Percentiles rank a stretch among this genome's conserved stretches.
Conservation (phyloP, 139 green algal species). For the Volvox africanus region DNA sequence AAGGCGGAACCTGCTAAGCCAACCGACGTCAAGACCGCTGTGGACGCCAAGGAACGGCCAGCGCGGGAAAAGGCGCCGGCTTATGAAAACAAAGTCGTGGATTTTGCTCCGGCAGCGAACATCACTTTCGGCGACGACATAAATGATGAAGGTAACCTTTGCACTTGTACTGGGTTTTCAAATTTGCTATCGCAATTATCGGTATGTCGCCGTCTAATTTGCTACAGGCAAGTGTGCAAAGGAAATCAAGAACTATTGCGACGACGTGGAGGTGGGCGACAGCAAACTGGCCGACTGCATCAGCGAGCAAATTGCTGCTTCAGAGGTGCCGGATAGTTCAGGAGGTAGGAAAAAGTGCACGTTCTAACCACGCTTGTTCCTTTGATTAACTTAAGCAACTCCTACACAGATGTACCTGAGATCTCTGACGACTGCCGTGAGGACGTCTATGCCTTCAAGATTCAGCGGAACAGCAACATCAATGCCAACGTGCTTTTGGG, state of each 20-base stretch:
- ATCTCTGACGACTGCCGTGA: slow-evolving; percentile 69
- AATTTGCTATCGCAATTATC: too few relatives aligned
- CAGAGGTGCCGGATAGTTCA: slow-evolving; percentile 38
- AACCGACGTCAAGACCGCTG: not conserved
- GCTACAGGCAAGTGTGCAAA: slow-evolving; percentile 72
- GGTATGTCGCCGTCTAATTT: not conserved
- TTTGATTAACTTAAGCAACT: not conserved
- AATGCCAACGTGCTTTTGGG: slow-evolving; percentile 80
- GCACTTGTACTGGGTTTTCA: too few relatives aligned
- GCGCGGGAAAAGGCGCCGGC: not conserved
- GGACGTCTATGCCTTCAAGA: slow-evolving; percentile 82
- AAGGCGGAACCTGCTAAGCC: not conserved
- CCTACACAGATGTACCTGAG: not conserved
- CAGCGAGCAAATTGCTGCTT: slow-evolving; percentile 67
- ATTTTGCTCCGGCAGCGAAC: slow-evolving; percentile 55
- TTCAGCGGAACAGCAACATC: slow-evolving; percentile 80
- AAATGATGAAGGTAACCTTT: slow-evolving; percentile 52
- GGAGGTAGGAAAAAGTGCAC: slow-evolving; percentile 5
- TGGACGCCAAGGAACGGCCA: not conserved
- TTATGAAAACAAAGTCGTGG: slow-evolving; percentile 37
- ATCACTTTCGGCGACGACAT: slow-evolving; percentile 63
- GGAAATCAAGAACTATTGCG: slow-evolving; percentile 78
- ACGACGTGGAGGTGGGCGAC: slow-evolving; percentile 67
- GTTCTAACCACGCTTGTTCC: not conserved
- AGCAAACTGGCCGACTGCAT: slow-evolving; percentile 77